These are phyloP conservation scores for Pluteus cervinus DNA, from an alignment of 768 basidiomycete genomes.

Conservation along the genomic window DNA sequence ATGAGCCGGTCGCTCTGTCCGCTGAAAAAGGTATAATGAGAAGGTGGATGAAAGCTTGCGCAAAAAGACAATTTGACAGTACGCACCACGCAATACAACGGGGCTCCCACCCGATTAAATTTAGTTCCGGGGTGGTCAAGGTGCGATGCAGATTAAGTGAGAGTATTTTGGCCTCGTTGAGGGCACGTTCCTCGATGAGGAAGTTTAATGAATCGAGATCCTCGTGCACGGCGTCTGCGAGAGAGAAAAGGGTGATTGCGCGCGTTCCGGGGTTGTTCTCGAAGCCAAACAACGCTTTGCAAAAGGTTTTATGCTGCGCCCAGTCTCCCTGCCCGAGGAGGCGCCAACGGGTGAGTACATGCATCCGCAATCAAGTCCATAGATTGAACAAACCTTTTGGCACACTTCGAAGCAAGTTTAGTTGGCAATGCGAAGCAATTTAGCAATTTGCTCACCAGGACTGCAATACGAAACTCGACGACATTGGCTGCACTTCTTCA, in stretches of 20 bases:
- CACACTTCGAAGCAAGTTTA: slow-evolving; percentile 14
- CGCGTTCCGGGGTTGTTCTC: slow-evolving; percentile 12
- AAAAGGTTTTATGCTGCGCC: slow-evolving; percentile 24
- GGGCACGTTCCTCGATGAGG: slow-evolving; percentile 7
- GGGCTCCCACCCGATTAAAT: slow-evolving; percentile 21
- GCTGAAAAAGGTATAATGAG: slow-evolving; percentile 7
- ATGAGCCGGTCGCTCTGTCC: slow-evolving; percentile 20
- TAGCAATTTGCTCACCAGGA: slow-evolving; percentile 12
- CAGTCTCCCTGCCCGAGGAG: slow-evolving; percentile 19
- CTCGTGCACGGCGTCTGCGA: slow-evolving; percentile 7
- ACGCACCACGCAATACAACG: slow-evolving; percentile 24
- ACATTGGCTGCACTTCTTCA: slow-evolving; percentile 26
- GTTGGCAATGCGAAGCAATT: background rate
- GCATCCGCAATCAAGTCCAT: background rate
- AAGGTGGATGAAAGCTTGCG: background rate
- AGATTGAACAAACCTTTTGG: slow-evolving; percentile 20
- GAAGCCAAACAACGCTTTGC: slow-evolving; percentile 22
- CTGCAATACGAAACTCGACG: slow-evolving; percentile 26
- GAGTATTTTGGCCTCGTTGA: slow-evolving; percentile 7
- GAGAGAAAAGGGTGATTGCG: slow-evolving; percentile 9
- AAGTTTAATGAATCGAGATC: slow-evolving; percentile 12
- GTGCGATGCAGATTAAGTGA: slow-evolving; percentile 11
- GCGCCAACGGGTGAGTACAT: slow-evolving; percentile 1
- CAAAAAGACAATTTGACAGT: no score
- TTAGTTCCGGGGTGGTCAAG: slow-evolving; percentile 15